Conservation (phyloP, 768 basidiomycete genomes). For the Termitomyces bulborhizus region DNA sequence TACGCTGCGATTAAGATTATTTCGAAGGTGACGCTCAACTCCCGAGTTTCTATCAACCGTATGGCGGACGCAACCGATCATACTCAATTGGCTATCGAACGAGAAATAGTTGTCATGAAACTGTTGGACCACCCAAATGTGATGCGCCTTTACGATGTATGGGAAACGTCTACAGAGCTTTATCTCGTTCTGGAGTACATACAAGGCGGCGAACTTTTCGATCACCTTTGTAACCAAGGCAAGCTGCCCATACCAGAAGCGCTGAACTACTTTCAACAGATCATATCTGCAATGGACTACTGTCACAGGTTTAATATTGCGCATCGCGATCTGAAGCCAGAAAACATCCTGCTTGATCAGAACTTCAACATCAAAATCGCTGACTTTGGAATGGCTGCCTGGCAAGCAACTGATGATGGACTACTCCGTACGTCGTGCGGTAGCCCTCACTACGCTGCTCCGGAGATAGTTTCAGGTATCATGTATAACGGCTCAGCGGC, state of each 20-base stretch:
- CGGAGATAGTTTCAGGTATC: slow-evolving; percentile 81
- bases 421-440: slow-evolving; percentile 83
- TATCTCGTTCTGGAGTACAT: slow-evolving; percentile 94
- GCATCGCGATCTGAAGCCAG: slow-evolving; percentile 92
- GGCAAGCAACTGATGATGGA: slow-evolving; percentile 56
- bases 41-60: slow-evolving; percentile 61
- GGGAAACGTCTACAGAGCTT: slow-evolving; percentile 87
- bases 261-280: slow-evolving; percentile 85
- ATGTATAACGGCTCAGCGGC: slow-evolving; percentile 83
- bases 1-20: slow-evolving; percentile 95
- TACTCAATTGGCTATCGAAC: slow-evolving; percentile 73
- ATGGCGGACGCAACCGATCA: slow-evolving; percentile 73
- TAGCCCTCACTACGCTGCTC: slow-evolving; percentile 92
- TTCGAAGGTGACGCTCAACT: slow-evolving; percentile 64
- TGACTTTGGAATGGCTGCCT: slow-evolving; percentile 97
- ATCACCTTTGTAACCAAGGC: slow-evolving; percentile 80
- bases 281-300: slow-evolving; percentile 87
- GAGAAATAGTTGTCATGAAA: slow-evolving; percentile 98
- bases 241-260: slow-evolving; percentile 67
- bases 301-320: slow-evolving; percentile 93
- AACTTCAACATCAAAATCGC: slow-evolving; percentile 89
- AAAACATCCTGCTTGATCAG: slow-evolving; percentile 84
- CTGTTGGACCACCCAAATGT: slow-evolving; percentile 94
- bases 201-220: slow-evolving; percentile 92
- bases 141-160: slow-evolving; percentile 92